Evolutionary conservation across 257 asterid genomes (phyloP).

Genomic region (Plantago ovata): DNA sequence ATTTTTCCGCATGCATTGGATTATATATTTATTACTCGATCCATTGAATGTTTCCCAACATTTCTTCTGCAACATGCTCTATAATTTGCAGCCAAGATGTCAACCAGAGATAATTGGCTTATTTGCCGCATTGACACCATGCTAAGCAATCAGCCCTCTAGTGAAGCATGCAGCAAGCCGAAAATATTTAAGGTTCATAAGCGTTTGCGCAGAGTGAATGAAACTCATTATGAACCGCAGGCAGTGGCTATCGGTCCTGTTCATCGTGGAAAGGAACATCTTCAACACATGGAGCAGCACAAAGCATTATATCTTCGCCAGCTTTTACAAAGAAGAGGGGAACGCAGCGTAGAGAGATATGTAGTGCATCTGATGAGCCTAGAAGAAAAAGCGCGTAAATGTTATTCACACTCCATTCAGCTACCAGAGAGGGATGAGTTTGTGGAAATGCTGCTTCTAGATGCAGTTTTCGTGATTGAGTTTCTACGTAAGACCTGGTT

Average conservation of each 20-base stretch:
- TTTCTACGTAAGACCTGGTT: not conserved
- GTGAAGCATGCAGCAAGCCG: too few relatives aligned
- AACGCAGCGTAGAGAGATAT: not conserved
- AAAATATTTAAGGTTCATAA: not conserved
- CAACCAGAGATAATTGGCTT: too few relatives aligned
- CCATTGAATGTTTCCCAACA: too few relatives aligned
- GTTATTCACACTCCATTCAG: not conserved
- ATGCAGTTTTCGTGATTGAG: constrained; percentile 1
- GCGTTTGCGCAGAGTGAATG: not conserved
- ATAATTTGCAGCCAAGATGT: too few relatives aligned
- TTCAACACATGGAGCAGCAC: not conserved
- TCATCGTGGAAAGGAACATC: not conserved
- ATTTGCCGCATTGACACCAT: too few relatives aligned
- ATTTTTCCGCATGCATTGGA: too few relatives aligned
- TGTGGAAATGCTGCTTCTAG: not conserved
- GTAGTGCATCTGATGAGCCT: not conserved
- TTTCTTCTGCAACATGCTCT: too few relatives aligned
- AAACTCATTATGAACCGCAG: not conserved
- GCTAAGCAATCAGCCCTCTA: too few relatives aligned
- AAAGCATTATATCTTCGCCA: not conserved
- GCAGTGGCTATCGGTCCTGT: not conserved
- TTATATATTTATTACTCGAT: too few relatives aligned
- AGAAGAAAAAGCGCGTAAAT: not conserved
- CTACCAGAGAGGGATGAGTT: not conserved
- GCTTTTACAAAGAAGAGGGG: not conserved